Evolutionary conservation across 768 basidiomycete genomes (phyloP).

Genomic region (Infundibulicybe gibba): DNA sequence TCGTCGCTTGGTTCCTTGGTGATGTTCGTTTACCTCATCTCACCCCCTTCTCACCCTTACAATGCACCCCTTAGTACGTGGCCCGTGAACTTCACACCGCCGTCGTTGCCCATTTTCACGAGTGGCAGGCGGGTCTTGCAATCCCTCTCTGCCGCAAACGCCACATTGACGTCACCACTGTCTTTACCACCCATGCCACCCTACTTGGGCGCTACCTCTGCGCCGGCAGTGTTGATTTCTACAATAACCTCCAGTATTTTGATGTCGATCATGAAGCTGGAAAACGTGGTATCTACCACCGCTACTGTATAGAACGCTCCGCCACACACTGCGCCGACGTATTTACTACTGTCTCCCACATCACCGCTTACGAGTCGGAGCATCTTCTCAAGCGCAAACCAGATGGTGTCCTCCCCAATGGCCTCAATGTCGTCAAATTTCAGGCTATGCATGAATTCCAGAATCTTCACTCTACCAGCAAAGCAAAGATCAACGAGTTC

Average conservation of each 20-base stretch:
- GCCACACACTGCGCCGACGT: slow-evolving; percentile 96
- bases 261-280: slow-evolving; percentile 99
- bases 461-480: slow-evolving; percentile 87
- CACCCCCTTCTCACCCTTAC: slow-evolving; percentile 5
- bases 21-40: slow-evolving; percentile 56
- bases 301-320: slow-evolving; percentile 95
- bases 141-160: slow-evolving; percentile 94
- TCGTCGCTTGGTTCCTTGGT: slow-evolving; percentile 99
- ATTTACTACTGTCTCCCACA: slow-evolving; percentile 96
- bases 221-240: slow-evolving; percentile 97
- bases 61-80: slow-evolving; percentile 56
- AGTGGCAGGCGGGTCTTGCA: slow-evolving; percentile 98
- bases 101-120: slow-evolving; percentile 97
- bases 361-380: slow-evolving; percentile 96
- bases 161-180: slow-evolving; percentile 96
- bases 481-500: slow-evolving; percentile 99
- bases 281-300: slow-evolving; percentile 97
- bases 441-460: slow-evolving; percentile 99
- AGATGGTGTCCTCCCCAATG: slow-evolving; percentile 96
- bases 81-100: slow-evolving; percentile 77
- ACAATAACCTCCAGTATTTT: slow-evolving; percentile 99
- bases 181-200: slow-evolving; percentile 98
- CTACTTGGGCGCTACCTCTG: slow-evolving; percentile 98
- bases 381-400: slow-evolving; percentile 96
- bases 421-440: slow-evolving; percentile 98